Evolutionary conservation across 495 filamentous ascomycete genomes (phyloP).

Genomic region (Penicillium samsonianum): DNA sequence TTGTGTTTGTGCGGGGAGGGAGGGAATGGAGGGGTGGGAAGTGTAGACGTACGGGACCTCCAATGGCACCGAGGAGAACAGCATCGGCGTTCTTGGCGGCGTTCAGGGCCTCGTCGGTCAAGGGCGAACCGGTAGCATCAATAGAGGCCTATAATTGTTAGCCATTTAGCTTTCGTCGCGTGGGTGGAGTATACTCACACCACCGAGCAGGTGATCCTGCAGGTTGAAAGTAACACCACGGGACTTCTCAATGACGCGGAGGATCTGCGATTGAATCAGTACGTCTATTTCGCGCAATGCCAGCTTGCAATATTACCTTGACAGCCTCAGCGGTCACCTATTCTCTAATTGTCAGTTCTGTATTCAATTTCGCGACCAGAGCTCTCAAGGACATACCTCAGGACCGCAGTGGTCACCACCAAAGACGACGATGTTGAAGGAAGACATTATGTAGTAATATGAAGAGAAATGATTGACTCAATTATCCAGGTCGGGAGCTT

Average conservation of each 20-base stretch:
- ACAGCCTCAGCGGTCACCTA: conserved; percentile 71
- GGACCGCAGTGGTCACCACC: conserved; percentile 93
- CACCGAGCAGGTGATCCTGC: conserved; percentile 88
- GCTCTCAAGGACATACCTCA: conserved; percentile 61
- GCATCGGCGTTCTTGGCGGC: conserved; percentile 91
- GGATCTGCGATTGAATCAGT: conserved; percentile 37
- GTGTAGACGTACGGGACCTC: conserved; percentile 68
- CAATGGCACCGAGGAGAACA: conserved; percentile 91
- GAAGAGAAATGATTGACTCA: conserved; percentile 17
- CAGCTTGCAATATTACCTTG: conserved; percentile 60
- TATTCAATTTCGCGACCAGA: conserved; percentile 10
- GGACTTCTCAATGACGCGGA: conserved; percentile 71
- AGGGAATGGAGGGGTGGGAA: neutral
- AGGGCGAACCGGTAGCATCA: conserved; percentile 71
- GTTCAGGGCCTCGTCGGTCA: conserved; percentile 81
- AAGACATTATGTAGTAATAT: conserved; percentile 38
- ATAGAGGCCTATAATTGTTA: conserved; percentile 65
- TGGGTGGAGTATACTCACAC: conserved; percentile 60
- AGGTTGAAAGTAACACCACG: conserved; percentile 81
- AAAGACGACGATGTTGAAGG: conserved; percentile 67
- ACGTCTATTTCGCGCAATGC: neutral
- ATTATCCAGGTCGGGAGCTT: conserved; percentile 18
- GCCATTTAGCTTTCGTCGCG: conserved; percentile 5
- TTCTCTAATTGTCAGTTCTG: conserved; percentile 8
- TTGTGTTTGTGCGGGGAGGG: conserved; percentile 1